A percentile compares a stretch with the other conserved stretches of the same genome.
phyloP scores from a whole-genome alignment of 495 filamentous ascomycete genomes.

The Corynascus novoguineensis region DNA sequence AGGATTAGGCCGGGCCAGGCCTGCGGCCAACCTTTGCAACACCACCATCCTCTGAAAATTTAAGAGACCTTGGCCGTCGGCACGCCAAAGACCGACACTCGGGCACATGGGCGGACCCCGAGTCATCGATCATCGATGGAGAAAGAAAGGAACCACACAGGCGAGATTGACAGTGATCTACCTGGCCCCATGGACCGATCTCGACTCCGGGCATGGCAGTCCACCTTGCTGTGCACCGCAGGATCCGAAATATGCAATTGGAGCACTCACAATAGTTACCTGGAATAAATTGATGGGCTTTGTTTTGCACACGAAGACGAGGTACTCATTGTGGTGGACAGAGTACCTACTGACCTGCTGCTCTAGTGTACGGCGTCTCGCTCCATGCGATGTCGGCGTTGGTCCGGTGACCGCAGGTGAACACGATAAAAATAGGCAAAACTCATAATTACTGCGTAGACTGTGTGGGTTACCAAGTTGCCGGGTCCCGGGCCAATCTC shows the following conservation, averaged over 20 bases:
- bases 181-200: neutral
- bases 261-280: too few species aligned
- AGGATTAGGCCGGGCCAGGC: neutral
- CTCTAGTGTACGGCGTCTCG: too few species aligned
- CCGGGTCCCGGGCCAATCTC: neutral
- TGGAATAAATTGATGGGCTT: neutral
- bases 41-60: neutral
- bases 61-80: too few species aligned
- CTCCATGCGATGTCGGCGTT: too few species aligned
- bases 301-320: neutral
- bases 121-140: too few species aligned
- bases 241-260: neutral
- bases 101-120: neutral
- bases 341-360: too few species aligned
- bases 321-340: too few species aligned
- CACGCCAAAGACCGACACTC: too few species aligned
- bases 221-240: neutral
- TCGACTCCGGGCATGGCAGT: neutral
- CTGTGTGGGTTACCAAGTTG: neutral
- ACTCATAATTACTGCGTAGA: neutral
- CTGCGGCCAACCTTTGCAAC: neutral
- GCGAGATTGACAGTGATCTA: conserved; percentile 14
- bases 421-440: too few species aligned
- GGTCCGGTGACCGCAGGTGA: too few species aligned
- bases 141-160: too few species aligned